Conservation (phyloP, 164 flowering plant species). For the Annona squamosa region DNA sequence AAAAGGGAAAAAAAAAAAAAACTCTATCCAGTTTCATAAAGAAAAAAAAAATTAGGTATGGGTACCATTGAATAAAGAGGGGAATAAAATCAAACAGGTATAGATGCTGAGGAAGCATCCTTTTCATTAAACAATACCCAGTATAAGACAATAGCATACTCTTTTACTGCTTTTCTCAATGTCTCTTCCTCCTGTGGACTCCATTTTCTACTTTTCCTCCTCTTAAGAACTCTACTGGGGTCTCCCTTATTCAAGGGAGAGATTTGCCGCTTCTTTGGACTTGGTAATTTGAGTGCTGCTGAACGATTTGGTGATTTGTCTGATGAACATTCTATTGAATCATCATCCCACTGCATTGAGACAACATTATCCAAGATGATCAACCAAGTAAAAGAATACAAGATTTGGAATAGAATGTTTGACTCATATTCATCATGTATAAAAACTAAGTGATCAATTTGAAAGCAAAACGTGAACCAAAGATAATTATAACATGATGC, state of each 20-base stretch:
- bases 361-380: not conserved
- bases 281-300: conserved; percentile 26
- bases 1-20: no score
- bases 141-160: conserved; percentile 26
- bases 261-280: conserved; percentile 25
- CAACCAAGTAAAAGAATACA: not conserved
- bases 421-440: not conserved
- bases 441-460: not conserved
- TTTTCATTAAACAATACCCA: no score
- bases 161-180: conserved; percentile 46
- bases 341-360: conserved; percentile 45
- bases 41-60: not conserved
- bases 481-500: not conserved
- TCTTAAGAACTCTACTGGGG: conserved; percentile 16
- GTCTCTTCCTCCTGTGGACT: conserved; percentile 64
- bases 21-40: no score
- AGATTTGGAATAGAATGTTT: not conserved
- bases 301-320: conserved; percentile 21
- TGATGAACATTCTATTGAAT: conserved; percentile 29
- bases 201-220: conserved; percentile 52
- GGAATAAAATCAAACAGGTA: not conserved
- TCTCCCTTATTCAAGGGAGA: conserved; percentile 49
- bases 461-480: not conserved
- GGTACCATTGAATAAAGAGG: not conserved
- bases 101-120: not conserved